These are phyloP conservation scores for Umbelopsis ramanniana DNA, from an alignment of 192 early-diverging fungal species.

Conservation along the genomic window DNA sequence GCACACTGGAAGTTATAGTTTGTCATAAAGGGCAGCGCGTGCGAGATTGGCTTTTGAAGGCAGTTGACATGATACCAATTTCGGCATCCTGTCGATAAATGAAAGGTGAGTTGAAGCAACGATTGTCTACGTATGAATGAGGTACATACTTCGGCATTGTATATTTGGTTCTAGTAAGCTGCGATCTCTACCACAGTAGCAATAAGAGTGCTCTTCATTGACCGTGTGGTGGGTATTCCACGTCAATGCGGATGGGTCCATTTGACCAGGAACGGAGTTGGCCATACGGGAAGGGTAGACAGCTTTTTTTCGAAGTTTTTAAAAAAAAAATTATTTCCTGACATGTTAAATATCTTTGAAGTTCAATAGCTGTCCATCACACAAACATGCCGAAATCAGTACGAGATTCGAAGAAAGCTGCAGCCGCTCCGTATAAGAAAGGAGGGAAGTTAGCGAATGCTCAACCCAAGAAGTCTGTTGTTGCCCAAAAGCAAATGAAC, in stretches of 20 bases:
- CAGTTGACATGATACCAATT: slow-evolving; percentile 73
- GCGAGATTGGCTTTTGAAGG: slow-evolving; percentile 44
- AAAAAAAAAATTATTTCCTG: not conserved
- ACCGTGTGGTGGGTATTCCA: slow-evolving; percentile 66
- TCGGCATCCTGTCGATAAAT: slow-evolving; percentile 46
- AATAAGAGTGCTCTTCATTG: slow-evolving; percentile 65
- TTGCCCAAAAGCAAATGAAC: slow-evolving; percentile 13
- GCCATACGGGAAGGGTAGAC: not conserved
- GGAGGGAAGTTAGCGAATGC: not conserved
- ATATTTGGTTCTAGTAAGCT: slow-evolving; percentile 57
- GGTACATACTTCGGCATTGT: slow-evolving; percentile 57
- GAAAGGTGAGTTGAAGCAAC: slow-evolving; percentile 7
- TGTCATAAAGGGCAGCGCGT: slow-evolving; percentile 61
- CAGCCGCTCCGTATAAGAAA: slow-evolving; percentile 3
- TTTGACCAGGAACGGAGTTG: slow-evolving; percentile 21
- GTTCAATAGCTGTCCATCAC: not conserved
- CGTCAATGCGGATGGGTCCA: slow-evolving; percentile 27
- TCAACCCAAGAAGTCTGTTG: slow-evolving; percentile 4
- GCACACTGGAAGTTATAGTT: slow-evolving; percentile 65
- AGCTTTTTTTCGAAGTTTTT: not conserved
- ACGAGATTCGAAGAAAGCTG: not conserved
- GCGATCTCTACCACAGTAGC: slow-evolving; percentile 70
- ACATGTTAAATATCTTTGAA: not conserved
- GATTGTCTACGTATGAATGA: not conserved
- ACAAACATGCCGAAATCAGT: not conserved